Base-by-base conservation (phyloP, 192 early-diverging fungal genomes). In the Entomortierella beljakovae region DNA sequence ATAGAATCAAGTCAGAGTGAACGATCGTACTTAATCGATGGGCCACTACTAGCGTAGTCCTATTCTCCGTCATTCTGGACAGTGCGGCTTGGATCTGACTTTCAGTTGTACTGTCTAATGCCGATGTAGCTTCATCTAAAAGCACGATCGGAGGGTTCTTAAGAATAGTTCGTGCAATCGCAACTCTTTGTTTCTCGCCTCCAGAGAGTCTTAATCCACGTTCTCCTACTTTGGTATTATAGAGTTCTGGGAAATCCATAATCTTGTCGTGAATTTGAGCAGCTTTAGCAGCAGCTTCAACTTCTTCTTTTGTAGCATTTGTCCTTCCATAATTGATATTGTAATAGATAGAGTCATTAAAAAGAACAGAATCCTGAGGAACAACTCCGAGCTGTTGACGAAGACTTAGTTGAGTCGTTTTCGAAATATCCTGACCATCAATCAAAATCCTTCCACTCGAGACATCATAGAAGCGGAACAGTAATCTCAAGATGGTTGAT, bases 271-370 rank as follows among this genome's bases (percentile, higher is more conserved):
- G 94, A 54, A 95, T 94, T 61, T 95, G 92, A 0, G 93, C 93
- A 9, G 88, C 88, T 60, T 84, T 86, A 7, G 94, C 94, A 16
- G 93, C 93, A 15, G 75, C 70, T 11, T 84, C 79, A 13, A 96
- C 89, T 59, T 94, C 89, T 29, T 87, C 88, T 51, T 91, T 89
- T 1, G 88, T 75, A 28, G 94, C 93, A 52, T 85, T 61, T 11
- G 85, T 81, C 23, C 91, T 83, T 22, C 92, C 93, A 77, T 98
- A 99, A 23, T 90, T 90, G 75, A 99, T 97, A 81, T 99, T 99
- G 87, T 96, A 97, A 49, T 85, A 87, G 62, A 99, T 91, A 22
- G 95, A 93, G 59, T 98, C 95, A 80, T 99, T 99, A 84, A 99
- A 99, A 25, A 98, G 86, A 1, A 98, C 95, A 16, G 96, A 97